Evolutionary conservation across 306 rosid genomes (phyloP).

Genomic region (Vicia sativa): DNA sequence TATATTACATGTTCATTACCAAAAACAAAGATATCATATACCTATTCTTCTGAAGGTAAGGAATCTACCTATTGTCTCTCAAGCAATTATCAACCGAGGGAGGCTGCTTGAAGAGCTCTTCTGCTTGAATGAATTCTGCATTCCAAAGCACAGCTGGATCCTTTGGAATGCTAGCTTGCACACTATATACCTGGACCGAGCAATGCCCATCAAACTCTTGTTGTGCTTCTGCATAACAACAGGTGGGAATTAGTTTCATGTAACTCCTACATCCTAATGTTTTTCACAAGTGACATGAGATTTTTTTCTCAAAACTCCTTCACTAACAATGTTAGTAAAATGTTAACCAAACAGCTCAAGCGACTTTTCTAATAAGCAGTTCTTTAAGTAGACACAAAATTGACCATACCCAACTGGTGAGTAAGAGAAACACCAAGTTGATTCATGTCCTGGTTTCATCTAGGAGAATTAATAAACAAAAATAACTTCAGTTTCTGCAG

Average conservation of each 20-base stretch:
- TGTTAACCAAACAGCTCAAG: constrained; percentile 18
- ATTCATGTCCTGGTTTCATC: constrained; percentile 8
- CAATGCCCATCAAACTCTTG: constrained; percentile 78
- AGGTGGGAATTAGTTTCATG: constrained; percentile 19
- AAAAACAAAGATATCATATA: not conserved
- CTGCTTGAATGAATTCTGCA: constrained; percentile 91
- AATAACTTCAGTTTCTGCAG: constrained; percentile 11
- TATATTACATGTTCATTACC: not conserved
- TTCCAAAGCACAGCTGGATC: constrained; percentile 93
- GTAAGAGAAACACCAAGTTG: constrained; percentile 11
- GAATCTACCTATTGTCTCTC: constrained; percentile 83
- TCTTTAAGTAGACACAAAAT: constrained; percentile 22
- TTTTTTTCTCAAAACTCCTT: constrained; percentile 14
- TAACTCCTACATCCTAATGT: constrained; percentile 33
- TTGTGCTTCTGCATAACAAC: constrained; percentile 75
- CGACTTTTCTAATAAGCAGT: constrained; percentile 9
- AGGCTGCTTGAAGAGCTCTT: constrained; percentile 88
- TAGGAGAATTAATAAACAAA: constrained; percentile 12
- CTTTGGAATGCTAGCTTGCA: constrained; percentile 89
- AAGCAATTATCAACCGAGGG: constrained; percentile 68
- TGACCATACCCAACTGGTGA: constrained; percentile 5
- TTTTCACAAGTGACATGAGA: not conserved
- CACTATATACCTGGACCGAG: constrained; percentile 90
- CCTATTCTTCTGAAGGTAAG: constrained; percentile 20
- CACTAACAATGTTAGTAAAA: constrained; percentile 5